Evolutionary conservation across 495 filamentous ascomycete genomes (phyloP), one percentile per base, ranked within the genome.

Genomic region (Aspergillus coremiiformis): DNA sequence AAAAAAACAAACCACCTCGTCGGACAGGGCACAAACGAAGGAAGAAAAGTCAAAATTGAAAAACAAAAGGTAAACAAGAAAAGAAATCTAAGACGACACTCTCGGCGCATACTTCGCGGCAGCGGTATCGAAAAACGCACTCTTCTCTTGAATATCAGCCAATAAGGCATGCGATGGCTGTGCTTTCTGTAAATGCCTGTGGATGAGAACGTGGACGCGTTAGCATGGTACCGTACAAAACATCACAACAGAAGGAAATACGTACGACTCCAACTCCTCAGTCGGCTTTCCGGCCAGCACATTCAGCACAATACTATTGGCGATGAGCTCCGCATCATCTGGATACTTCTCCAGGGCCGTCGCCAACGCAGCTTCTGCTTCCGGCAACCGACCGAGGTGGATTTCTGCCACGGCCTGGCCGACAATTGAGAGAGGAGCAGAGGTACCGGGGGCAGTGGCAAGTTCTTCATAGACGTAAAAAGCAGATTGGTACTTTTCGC

Each of bases 401-500:
- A 98, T 73, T 66, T 98, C 93, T 32, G 88, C 84, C 23, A 97
- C 84, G 23, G 90, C 92, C 76, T 97, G 93, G 27, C 85, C 85
- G 55, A 95, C 78, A 32, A 95, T 81, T 22, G 77, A 78, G 29
- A 76, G 64, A 22, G 79, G 77, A 32, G 82, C 78, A 44, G 79
- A 70, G 1, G 86, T 82, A 45, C 85, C 80, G 15, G 89, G 85
- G 20, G 86, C 83, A 67, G 94, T 86, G 19, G 93, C 93, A 33
- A 98, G 82, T 68, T 98, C 93, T 71, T 96, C 92, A 64, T 89
- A 98, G 58, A 98, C 91, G 78, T 98, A 98, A 74, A 93, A 98
- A 30, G 92, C 86, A 58, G 89, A 86, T 67, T 97, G 93, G 74
- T 97, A 98, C 68, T 87, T 90, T 55, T 96, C 92, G 54, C 90